Evolutionary conservation across 1,284 basidiomycete species (phyloP), one percentile per base, ranked within the genome.

Genomic region (Sphaerobolus stellatus): DNA sequence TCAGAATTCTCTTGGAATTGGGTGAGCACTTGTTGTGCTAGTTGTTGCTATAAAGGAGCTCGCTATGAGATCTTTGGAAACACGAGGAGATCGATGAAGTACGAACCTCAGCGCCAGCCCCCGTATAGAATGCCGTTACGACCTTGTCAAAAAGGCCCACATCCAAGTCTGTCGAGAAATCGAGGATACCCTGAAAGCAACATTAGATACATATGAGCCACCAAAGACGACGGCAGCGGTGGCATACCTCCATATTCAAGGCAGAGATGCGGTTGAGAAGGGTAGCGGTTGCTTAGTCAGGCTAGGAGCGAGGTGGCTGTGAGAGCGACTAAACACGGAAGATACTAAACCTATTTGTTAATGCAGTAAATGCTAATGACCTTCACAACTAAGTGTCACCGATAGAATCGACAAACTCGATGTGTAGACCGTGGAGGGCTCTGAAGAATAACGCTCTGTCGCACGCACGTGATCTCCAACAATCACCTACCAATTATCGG

Each of bases 1-100:
- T 99, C 97, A n/a, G 93, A 91, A 71, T 94, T 83, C 62, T 99
- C 97, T 72, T 99, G 94, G 68, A 99, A 92, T 70, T 97, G 95
- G 11, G 94, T 95, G 59, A 98, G 81, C 56, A 92, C 81, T 68
- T 88, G 86, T 71, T 96, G 94, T 18, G 94, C 93, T 68, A 86
- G 72, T 84, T 92, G 88, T 90, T 93, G 93, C 92, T 97, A 66
- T 49, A 62, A 30, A 4, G 11, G n/a, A 30, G 38, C 61, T 49
- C 33, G 43, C 38, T 24, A 56, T 54, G 58, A 55, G 38, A 13
- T 22, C 6, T 27, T 34, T 62, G 73, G 60, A 27, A 18, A 4
- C 5, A 43, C 8, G 9, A 24, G 8, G 5, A 36, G 11, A 20
- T 25, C 22, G 34, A 47, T 22, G 24, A 13, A 20, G 44, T 25